Evolutionary conservation across 257 asterid species (phyloP).

Genomic region (Anisodus acutangulus): DNA sequence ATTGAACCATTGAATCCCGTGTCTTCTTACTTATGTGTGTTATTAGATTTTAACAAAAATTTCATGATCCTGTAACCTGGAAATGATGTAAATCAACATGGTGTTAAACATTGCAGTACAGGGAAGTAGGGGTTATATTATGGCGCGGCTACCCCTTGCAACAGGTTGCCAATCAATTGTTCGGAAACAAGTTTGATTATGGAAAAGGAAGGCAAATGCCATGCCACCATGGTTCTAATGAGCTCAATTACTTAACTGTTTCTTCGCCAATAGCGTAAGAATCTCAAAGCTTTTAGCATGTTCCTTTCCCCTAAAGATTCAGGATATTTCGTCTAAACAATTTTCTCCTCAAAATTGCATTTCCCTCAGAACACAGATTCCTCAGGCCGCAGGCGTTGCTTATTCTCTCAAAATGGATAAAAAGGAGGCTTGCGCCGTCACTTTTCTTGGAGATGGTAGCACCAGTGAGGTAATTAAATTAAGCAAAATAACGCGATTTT

Average conservation of each 20-base stretch:
- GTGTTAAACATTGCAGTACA: conserved; percentile 51
- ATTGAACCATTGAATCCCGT: neutral
- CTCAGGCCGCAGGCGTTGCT: conserved; percentile 96
- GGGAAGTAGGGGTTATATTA: conserved; percentile 85
- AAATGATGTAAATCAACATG: neutral
- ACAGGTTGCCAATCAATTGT: conserved; percentile 76
- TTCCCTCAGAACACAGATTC: conserved; percentile 80
- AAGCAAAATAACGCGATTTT: neutral
- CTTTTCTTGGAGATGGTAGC: conserved; percentile 81
- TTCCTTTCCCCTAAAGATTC: neutral
- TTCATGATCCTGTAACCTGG: neutral
- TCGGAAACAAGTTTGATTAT: conserved; percentile 67
- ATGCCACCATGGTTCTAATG: conserved; percentile 76
- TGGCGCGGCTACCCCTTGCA: conserved; percentile 91
- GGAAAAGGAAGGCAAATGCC: conserved; percentile 99
- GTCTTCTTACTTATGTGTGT: neutral
- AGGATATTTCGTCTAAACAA: conserved; percentile 2
- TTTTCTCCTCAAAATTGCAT: neutral
- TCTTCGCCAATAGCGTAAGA: conserved; percentile 91
- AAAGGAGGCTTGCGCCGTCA: conserved; percentile 78
- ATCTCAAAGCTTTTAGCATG: neutral
- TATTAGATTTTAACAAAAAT: neutral
- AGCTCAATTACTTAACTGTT: conserved; percentile 67
- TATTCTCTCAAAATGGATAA: conserved; percentile 89
- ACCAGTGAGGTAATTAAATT: conserved; percentile 73